phyloP scores from a whole-genome alignment of 805 yeast genomes.

The Dipodascus geniculatus region DNA sequence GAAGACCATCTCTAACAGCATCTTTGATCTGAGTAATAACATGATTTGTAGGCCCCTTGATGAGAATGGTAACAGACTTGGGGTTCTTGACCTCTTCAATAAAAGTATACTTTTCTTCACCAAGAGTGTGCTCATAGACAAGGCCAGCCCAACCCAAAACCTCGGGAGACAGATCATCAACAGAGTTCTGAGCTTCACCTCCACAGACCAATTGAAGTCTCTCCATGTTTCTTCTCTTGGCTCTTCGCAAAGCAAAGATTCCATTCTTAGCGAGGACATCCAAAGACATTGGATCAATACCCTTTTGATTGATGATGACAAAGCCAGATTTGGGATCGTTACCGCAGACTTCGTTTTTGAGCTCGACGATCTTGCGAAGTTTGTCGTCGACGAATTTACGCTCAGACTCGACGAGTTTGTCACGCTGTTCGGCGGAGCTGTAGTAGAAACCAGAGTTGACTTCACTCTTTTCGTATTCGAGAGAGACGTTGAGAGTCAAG shows the following conservation, averaged over 20 bases:
- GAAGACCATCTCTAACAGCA: conserved; percentile 93
- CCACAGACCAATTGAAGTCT: conserved; percentile 92
- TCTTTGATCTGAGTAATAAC: conserved; percentile 87
- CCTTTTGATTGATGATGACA: conserved; percentile 94
- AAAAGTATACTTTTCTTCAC: conserved; percentile 96
- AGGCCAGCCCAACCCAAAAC: conserved; percentile 81
- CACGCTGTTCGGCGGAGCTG: conserved; percentile 92
- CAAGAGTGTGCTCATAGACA: conserved; percentile 85
- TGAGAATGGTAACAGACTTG: conserved; percentile 79
- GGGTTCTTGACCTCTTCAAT: conserved; percentile 83
- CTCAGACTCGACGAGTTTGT: conserved; percentile 85
- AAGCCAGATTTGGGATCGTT: conserved; percentile 62
- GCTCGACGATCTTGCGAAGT: conserved; percentile 77
- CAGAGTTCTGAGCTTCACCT: conserved; percentile 96
- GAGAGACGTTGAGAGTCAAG: conserved; percentile 80
- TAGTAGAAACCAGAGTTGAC: conserved; percentile 93
- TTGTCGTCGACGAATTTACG: conserved; percentile 91
- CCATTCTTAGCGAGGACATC: conserved; percentile 89
- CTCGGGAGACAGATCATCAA: conserved; percentile 75
- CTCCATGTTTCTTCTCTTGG: conserved; percentile 98
- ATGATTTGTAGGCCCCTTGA: conserved; percentile 88
- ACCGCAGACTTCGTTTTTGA: conserved; percentile 86
- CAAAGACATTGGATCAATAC: conserved; percentile 95
- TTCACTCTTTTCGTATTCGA: conserved; percentile 96
- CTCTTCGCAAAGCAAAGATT: conserved; percentile 90